Percentiles rank a stretch among this genome's conserved stretches.
Conservation (phyloP, 139 green algal genomes). For the Ulvella scutata region DNA sequence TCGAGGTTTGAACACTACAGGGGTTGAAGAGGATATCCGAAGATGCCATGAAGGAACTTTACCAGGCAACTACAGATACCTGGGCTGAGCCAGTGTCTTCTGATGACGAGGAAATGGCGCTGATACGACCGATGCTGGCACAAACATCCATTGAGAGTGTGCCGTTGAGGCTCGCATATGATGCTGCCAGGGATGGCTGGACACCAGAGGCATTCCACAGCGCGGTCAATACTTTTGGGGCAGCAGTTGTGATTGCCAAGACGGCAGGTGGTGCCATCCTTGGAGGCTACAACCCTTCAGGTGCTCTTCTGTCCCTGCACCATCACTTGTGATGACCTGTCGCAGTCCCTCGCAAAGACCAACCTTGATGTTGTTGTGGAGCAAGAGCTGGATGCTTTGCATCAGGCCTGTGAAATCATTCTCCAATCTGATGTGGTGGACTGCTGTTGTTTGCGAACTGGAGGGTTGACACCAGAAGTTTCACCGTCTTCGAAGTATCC, state of each 20-base stretch:
- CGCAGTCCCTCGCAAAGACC: too few relatives aligned
- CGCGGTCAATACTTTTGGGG: constrained; percentile 37
- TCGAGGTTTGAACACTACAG: too few relatives aligned
- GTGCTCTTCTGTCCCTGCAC: background rate
- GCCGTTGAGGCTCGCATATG: constrained; percentile 35
- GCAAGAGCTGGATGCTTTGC: too few relatives aligned
- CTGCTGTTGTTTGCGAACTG: too few relatives aligned
- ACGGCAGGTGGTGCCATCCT: constrained; percentile 33
- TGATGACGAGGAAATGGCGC: constrained; percentile 23
- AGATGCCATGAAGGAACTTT: constrained; percentile 26
- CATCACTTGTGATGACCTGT: too few relatives aligned
- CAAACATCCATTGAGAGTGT: constrained; percentile 42
- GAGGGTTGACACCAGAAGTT: too few relatives aligned
- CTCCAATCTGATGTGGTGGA: too few relatives aligned
- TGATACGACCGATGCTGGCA: constrained; percentile 42
- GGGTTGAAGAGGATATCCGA: background rate
- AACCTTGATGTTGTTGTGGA: too few relatives aligned
- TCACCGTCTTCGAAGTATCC: too few relatives aligned
- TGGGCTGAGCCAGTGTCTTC: constrained; percentile 27
- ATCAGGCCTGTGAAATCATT: too few relatives aligned
- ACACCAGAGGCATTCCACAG: constrained; percentile 36
- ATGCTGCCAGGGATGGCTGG: constrained; percentile 45
- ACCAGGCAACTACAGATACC: constrained; percentile 26
- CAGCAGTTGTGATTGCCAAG: constrained; percentile 28
- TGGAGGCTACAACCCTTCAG: constrained; percentile 56